These are phyloP conservation scores for Wickerhamiella occidentalis DNA, from an alignment of 805 yeast genomes.

Conservation along the genomic window DNA sequence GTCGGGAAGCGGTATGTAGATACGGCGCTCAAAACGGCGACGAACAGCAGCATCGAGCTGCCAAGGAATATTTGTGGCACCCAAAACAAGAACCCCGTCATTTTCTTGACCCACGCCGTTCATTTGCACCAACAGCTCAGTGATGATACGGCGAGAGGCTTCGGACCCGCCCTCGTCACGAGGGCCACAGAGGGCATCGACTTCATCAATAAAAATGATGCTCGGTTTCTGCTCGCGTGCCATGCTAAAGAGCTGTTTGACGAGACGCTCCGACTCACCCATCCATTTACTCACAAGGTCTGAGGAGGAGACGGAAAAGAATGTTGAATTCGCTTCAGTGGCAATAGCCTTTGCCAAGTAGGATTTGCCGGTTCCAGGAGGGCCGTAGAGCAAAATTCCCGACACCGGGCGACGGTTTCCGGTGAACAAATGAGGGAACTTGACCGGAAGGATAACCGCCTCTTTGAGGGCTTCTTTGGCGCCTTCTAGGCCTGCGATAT, in stretches of 20 bases:
- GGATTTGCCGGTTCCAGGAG: conserved; percentile 98
- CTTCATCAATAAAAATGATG: conserved; percentile 94
- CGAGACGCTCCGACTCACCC: conserved; percentile 97
- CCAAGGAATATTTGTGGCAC: conserved; percentile 99
- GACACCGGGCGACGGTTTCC: conserved; percentile 89
- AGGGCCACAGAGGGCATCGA: conserved; percentile 95
- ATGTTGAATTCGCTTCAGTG: conserved; percentile 94
- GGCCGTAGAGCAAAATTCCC: conserved; percentile 80
- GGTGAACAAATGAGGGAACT: conserved; percentile 87
- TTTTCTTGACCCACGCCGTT: conserved; percentile 97
- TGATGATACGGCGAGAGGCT: conserved; percentile 89
- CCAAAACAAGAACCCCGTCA: conserved; percentile 81
- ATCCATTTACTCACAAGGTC: conserved; percentile 97
- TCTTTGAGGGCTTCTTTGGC: conserved; percentile 96
- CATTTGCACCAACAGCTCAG: conserved; percentile 94
- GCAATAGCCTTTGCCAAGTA: conserved; percentile 97
- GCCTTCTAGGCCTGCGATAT: conserved; percentile 87
- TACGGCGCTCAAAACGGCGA: conserved; percentile 90
- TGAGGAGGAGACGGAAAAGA: conserved; percentile 90
- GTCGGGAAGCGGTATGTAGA: conserved; percentile 91
- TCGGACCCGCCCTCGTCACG: conserved; percentile 97
- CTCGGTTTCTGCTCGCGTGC: conserved; percentile 94
- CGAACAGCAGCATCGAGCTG: conserved; percentile 95
- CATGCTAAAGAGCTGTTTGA: conserved; percentile 87
- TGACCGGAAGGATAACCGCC: conserved; percentile 92